Conservation (phyloP, 2,329 filamentous ascomycete species). For the Cordyceps tenuipes region DNA sequence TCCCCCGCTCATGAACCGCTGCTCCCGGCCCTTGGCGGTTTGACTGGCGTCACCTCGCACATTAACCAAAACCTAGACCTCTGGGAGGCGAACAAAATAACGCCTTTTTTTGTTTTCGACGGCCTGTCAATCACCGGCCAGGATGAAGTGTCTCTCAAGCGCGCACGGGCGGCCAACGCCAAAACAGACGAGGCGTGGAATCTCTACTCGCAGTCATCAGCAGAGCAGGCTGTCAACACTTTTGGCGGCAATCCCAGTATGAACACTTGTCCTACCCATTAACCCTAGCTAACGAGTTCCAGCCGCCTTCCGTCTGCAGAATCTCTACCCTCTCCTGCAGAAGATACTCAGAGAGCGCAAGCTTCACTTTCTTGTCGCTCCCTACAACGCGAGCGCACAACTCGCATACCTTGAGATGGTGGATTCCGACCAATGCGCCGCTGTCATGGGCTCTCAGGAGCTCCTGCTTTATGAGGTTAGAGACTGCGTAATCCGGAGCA, state of each 20-base stretch:
- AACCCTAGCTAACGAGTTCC: conserved; percentile 8
- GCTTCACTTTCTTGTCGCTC: conserved; percentile 72
- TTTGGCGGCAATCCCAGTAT: conserved; percentile 73
- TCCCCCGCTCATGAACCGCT: conserved; percentile 73
- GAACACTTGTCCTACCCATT: conserved; percentile 14
- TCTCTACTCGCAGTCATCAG: conserved; percentile 73
- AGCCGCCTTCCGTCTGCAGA: conserved; percentile 65
- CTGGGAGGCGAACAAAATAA: conserved; percentile 62
- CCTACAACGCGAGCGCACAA: conserved; percentile 82
- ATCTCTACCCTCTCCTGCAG: conserved; percentile 71
- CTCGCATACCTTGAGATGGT: conserved; percentile 69
- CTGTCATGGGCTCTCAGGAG: conserved; percentile 77
- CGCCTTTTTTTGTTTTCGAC: conserved; percentile 86
- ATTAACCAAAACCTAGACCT: conserved; percentile 68
- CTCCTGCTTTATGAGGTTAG: conserved; percentile 78
- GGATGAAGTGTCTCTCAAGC: conserved; percentile 59
- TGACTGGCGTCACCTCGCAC: conserved; percentile 68
- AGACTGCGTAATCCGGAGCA: conserved; percentile 57
- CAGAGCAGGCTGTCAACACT: conserved; percentile 71
- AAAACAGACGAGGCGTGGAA: conserved; percentile 77
- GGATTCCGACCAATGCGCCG: conserved; percentile 60
- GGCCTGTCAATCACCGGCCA: conserved; percentile 73
- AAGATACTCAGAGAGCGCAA: conserved; percentile 59
- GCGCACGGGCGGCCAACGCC: conserved; percentile 55
- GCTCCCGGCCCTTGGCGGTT: conserved; percentile 78